Conservation (phyloP, 225 moss, liverwort and hornwort genomes). For the Ulota crispa region DNA sequence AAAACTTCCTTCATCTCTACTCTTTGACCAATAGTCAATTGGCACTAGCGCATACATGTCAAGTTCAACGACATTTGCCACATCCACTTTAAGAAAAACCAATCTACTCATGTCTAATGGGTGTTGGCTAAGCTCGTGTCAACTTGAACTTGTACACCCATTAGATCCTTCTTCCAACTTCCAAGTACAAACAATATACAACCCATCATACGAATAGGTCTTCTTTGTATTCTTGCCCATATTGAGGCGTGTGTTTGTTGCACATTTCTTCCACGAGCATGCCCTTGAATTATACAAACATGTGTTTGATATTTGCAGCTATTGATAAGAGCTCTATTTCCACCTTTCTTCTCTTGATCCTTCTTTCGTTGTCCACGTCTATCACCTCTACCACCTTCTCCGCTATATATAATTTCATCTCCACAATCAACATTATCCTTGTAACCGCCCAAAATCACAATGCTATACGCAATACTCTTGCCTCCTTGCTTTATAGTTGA, state of each 20-base stretch:
- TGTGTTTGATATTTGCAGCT: not conserved
- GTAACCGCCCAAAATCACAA: slow-evolving; percentile 43
- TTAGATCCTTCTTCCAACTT: not conserved
- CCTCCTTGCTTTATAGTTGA: not conserved
- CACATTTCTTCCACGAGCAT: accelerated
- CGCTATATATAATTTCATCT: slow-evolving; percentile 26
- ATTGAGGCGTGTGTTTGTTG: accelerated
- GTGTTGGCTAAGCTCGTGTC: slow-evolving; percentile 27
- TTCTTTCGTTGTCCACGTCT: not conserved
- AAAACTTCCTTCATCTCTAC: too few species aligned
- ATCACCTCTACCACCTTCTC: slow-evolving; percentile 40
- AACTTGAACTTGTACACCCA: slow-evolving; percentile 46
- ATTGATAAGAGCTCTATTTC: slow-evolving; percentile 31
- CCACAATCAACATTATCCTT: slow-evolving; percentile 38
- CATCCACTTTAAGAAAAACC: too few species aligned
- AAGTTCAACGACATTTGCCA: not conserved
- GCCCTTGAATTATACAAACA: slow-evolving; percentile 42
- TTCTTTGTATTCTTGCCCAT: slow-evolving; percentile 20
- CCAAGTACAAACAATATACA: slow-evolving; percentile 32
- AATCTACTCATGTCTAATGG: not conserved
- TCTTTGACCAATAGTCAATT: too few species aligned
- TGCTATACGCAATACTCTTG: not conserved
- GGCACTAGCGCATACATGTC: not conserved
- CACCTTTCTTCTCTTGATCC: slow-evolving; percentile 15
- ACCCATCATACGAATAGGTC: slow-evolving; percentile 62